Base-by-base conservation (phyloP, 2,329 filamentous ascomycete genomes). In the Alternaria novae-zelandiae region DNA sequence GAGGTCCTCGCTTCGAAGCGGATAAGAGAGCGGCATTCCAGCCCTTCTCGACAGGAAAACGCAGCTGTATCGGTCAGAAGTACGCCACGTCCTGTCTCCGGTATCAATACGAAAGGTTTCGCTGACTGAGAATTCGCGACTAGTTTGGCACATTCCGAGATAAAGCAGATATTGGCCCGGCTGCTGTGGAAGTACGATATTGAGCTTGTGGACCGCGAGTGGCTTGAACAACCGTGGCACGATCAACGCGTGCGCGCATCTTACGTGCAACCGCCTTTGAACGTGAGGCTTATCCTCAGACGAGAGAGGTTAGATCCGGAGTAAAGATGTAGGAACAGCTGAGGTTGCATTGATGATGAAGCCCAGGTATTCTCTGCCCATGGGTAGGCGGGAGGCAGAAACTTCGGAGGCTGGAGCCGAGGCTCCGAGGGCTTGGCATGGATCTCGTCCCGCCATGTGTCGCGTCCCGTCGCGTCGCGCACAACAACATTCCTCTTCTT, bases 211-310 rank as follows among this genome's bases (percentile, higher is more conserved):
- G 56, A 58, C 7, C 23, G 47, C 17, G 56, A 51, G 6, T 58
- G 46, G 56, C 21, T 43, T 5, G 13, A 51, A 12, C 51, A 44
- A 15, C 21, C 17, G 17, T 53, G 56, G 46, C 32, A 44, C 30
- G 47, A 59, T 51, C 56, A 59, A 28, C 25, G 12, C 10, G 56
- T 59, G 13, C 46, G 56, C n/a, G 56, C 56, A 30, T 53, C 56
- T 45, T 59, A 53, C 9, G 56, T 59, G 47, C 56, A 53, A 12
- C 56, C 56, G 12, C 47, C 56, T 12, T 46, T 59, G 56, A 46
- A 32, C 13, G 56, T 53, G 7, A 53, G 25, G 25, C 32, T 58
- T 13, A 21, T 2, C 44, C 30, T 58, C 10, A 58, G 56, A 44
- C 32, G 6, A 44, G 46, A 44, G 7, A 25, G 17, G 6, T n/a